phyloP scores from a whole-genome alignment of 176 grass and related monocot species.

The Carex littledalei region DNA sequence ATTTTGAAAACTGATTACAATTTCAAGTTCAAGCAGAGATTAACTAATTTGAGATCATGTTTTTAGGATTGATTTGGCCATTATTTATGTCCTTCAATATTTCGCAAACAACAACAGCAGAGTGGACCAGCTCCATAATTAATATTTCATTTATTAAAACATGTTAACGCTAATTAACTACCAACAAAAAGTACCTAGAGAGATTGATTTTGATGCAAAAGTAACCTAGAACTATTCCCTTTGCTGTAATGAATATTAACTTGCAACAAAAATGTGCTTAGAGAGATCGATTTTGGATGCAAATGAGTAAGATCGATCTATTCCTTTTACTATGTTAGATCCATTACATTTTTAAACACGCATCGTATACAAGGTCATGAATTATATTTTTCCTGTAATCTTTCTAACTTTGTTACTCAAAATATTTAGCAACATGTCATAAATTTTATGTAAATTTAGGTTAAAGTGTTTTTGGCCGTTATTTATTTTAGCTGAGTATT shows the following conservation, averaged over 20 bases:
- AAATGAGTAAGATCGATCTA: neutral
- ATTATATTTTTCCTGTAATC: neutral
- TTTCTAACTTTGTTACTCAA: neutral
- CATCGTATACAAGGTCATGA: neutral
- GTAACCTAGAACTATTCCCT: neutral
- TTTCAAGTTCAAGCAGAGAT: neutral
- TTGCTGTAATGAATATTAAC: neutral
- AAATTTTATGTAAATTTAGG: neutral
- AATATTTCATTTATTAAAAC: neutral
- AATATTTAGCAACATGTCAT: neutral
- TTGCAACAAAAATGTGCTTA: neutral
- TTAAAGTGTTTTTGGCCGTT: neutral
- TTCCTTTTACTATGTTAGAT: neutral
- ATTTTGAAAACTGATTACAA: neutral
- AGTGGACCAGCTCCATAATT: neutral
- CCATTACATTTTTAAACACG: neutral
- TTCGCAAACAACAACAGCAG: neutral
- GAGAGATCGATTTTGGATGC: neutral
- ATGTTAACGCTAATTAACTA: neutral
- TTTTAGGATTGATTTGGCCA: neutral
- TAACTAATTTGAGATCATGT: neutral
- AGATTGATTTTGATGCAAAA: neutral
- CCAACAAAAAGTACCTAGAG: neutral
- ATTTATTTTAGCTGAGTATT: neutral
- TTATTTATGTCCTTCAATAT: neutral